A percentile compares a stretch with the other conserved stretches of the same genome.
Evolutionary conservation across 805 yeast genomes (phyloP).

Genomic region (Metschnikowia drakensbergensis): DNA sequence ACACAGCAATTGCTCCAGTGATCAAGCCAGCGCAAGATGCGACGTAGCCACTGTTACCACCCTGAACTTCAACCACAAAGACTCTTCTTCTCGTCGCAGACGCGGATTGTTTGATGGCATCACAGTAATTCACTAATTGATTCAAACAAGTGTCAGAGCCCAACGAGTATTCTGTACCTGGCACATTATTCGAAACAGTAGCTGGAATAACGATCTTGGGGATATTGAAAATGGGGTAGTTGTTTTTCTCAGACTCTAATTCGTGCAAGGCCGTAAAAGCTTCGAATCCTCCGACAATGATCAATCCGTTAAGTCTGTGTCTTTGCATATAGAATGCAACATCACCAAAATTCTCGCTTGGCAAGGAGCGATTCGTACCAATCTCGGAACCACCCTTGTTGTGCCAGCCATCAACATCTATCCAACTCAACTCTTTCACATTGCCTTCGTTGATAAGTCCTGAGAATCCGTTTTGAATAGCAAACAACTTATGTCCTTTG

Average conservation of each 20-base stretch:
- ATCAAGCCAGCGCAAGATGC: conserved; percentile 83
- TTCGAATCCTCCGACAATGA: conserved; percentile 95
- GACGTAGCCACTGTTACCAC: conserved; percentile 93
- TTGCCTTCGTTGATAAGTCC: conserved; percentile 65
- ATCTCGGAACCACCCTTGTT: conserved; percentile 75
- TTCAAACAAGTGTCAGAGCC: conserved; percentile 97
- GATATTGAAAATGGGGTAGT: conserved; percentile 88
- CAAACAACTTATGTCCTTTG: conserved; percentile 67
- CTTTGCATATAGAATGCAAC: conserved; percentile 92
- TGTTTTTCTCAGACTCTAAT: conserved; percentile 67
- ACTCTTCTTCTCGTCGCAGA: conserved; percentile 91
- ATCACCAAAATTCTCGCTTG: conserved; percentile 54
- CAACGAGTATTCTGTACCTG: conserved; percentile 96
- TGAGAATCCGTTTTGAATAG: conserved; percentile 69
- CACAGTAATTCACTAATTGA: conserved; percentile 87
- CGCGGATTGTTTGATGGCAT: conserved; percentile 90
- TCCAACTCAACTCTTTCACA: conserved; percentile 59
- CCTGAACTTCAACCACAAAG: conserved; percentile 96
- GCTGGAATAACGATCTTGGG: conserved; percentile 95
- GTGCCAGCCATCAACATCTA: conserved; percentile 70
- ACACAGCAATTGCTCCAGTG: conserved; percentile 88
- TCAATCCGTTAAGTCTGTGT: conserved; percentile 79
- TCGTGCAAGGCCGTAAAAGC: conserved; percentile 86
- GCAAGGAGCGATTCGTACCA: conserved; percentile 65
- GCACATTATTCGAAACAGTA: conserved; percentile 95